Evolutionary conservation across 495 filamentous ascomycete species (phyloP), one percentile per base, ranked within the genome.

Genomic region (Penicillium flavigenum): DNA sequence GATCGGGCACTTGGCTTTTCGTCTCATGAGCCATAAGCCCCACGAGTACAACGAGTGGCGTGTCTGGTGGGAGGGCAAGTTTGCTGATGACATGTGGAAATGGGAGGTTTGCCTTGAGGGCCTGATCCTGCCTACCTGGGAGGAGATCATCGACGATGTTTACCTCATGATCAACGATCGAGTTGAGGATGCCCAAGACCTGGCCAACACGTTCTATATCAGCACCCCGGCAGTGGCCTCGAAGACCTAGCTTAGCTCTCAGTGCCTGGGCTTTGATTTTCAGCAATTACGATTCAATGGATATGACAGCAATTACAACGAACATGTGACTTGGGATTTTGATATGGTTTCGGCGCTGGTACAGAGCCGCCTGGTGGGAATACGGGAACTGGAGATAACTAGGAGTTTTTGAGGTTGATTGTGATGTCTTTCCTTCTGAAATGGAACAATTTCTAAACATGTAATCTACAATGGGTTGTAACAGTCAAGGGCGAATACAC

Each of bases 61-160:
- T 12, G 11, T 46, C 26, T 74, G 65, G 60, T 74, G 62, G 63
- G 16, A 59, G 4, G 12, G 16, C 1, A 12, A 24, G 2, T 74
- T 69, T 41, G 46, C 60, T 20, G 11, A 2, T n/a, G 56, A 62
- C 41, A 73, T 68, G 69, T 14, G 38, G 1, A 60, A 66, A 51
- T 70, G 70, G 70, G 63, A 72, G 47, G 14, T 9, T 0, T 59
- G 54, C 5, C 16, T 67, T 2, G 10, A 54, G 0, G 29, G 39
- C 3, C 2, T 72, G 36, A 11, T 42, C 16, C 16, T 74, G 7
- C 71, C 71, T 0, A 43, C 50, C 14, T 71, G 60, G 62, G 68
- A 68, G 31, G 64, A 69, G 4, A 45, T 62, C 4, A 48, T 72
- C 5, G 55, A 66, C 10, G 65, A 72, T 5, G 20, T 74, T 4